Conservation (phyloP, 768 basidiomycete species). For the Leccinum truebloodii region DNA sequence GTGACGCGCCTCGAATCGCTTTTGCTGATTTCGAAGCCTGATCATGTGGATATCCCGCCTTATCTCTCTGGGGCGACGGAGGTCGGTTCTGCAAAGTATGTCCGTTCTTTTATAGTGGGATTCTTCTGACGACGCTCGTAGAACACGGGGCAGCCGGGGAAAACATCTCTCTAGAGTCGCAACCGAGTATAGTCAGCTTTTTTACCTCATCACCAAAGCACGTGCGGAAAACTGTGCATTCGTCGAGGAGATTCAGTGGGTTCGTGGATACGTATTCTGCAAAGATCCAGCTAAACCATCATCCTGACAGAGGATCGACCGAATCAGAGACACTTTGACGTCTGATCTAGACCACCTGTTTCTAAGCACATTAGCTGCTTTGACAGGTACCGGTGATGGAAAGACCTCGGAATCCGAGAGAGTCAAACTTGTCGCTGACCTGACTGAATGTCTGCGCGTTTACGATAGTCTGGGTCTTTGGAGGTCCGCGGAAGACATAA, state of each 20-base stretch:
- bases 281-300: constrained; percentile 10
- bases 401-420: constrained; percentile 65
- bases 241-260: constrained; percentile 84
- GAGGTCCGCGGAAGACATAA: constrained; percentile 86
- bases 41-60: constrained; percentile 34
- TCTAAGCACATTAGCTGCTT: constrained; percentile 52
- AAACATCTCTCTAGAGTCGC: constrained; percentile 86
- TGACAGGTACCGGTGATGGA: constrained; percentile 49
- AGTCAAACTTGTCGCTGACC: constrained; percentile 59
- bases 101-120: background rate
- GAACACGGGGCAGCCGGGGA: constrained; percentile 62
- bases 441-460: constrained; percentile 76
- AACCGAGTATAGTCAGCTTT: constrained; percentile 86
- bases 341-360: constrained; percentile 87
- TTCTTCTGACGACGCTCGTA: constrained; percentile 29
- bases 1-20: constrained; percentile 86
- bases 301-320: constrained; percentile 69
- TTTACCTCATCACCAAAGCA: constrained; percentile 88
- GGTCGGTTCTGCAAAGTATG: constrained; percentile 40
- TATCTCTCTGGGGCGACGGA: constrained; percentile 30
- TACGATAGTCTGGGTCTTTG: constrained; percentile 82
- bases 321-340: constrained; percentile 81
- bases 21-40: constrained; percentile 60
- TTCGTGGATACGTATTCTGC: constrained; percentile 41
- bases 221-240: constrained; percentile 73